Evolutionary conservation across 495 filamentous ascomycete species (phyloP).

Genomic region (Penicillium verhagenii): DNA sequence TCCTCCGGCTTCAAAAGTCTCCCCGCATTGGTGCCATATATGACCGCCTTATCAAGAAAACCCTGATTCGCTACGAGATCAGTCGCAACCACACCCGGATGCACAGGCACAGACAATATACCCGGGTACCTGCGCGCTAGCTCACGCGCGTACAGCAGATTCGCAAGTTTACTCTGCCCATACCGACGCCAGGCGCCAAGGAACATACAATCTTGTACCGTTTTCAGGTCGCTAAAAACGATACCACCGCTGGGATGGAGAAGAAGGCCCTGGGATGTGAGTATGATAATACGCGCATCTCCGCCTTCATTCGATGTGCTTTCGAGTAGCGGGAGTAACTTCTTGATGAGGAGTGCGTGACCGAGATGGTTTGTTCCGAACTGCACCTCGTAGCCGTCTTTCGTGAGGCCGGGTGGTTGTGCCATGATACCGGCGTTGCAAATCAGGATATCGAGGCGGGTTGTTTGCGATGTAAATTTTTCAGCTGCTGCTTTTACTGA

Average conservation of each 20-base stretch:
- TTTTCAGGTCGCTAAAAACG: constrained; percentile 29
- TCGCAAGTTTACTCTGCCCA: constrained; percentile 65
- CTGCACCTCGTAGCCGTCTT: constrained; percentile 66
- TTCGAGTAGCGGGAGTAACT: constrained; percentile 55
- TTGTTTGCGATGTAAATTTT: constrained; percentile 25
- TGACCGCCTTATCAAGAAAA: constrained; percentile 10
- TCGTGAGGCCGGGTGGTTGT: constrained; percentile 39
- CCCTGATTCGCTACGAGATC: constrained; percentile 32
- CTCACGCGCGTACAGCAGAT: constrained; percentile 58
- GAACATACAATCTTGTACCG: constrained; percentile 9
- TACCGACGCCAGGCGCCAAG: constrained; percentile 50
- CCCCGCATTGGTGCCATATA: constrained; percentile 16
- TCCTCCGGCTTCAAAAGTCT: constrained; percentile 13
- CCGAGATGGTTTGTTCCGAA: constrained; percentile 69
- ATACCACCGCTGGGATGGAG: constrained; percentile 49
- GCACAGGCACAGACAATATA: constrained; percentile 40
- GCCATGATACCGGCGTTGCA: constrained; percentile 72
- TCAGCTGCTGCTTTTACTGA: constrained; percentile 39
- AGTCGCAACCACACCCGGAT: constrained; percentile 42
- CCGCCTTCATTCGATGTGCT: constrained; percentile 30
- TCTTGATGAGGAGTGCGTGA: constrained; percentile 60
- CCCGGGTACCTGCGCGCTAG: constrained; percentile 50
- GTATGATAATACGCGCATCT: constrained; percentile 38
- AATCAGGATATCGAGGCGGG: constrained; percentile 56
- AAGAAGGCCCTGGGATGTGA: constrained; percentile 38